Conservation (phyloP, 805 yeast species). For the Danielia reshetovae region DNA sequence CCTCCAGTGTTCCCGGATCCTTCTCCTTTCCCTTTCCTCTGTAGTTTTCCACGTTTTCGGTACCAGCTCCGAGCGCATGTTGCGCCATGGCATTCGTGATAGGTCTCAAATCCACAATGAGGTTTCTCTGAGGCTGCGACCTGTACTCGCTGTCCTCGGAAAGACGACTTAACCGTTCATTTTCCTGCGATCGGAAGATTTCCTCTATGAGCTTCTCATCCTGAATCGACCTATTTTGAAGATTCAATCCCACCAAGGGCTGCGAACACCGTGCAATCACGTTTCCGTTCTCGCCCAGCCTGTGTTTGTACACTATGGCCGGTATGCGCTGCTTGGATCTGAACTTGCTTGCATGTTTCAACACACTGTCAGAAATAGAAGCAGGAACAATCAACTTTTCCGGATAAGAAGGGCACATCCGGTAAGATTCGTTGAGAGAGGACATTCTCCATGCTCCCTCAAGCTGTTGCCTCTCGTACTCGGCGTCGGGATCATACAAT, state of each 20-base stretch:
- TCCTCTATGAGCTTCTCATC: constrained; percentile 82
- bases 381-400: constrained; percentile 62
- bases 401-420: constrained; percentile 77
- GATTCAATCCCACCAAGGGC: constrained; percentile 83
- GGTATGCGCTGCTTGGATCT: constrained; percentile 87
- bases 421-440: constrained; percentile 57
- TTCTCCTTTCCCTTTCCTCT: constrained; percentile 28
- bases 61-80: constrained; percentile 96
- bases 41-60: constrained; percentile 88
- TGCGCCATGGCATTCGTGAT: constrained; percentile 94
- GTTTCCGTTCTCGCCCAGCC: constrained; percentile 53
- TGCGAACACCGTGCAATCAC: constrained; percentile 88
- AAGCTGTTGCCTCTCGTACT: constrained; percentile 74
- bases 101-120: constrained; percentile 90
- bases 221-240: constrained; percentile 79
- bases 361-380: constrained; percentile 74
- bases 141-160: constrained; percentile 20
- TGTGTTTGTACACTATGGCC: constrained; percentile 70
- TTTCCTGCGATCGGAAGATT: constrained; percentile 59
- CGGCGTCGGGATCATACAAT: constrained; percentile 56
- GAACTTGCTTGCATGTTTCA: constrained; percentile 79
- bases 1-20: constrained; percentile 1
- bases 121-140: constrained; percentile 43
- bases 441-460: constrained; percentile 65
- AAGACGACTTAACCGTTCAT: constrained; percentile 20